Evolutionary conservation across 208 protist species (phyloP).

Genomic region (Leishmania aethiopica): DNA sequence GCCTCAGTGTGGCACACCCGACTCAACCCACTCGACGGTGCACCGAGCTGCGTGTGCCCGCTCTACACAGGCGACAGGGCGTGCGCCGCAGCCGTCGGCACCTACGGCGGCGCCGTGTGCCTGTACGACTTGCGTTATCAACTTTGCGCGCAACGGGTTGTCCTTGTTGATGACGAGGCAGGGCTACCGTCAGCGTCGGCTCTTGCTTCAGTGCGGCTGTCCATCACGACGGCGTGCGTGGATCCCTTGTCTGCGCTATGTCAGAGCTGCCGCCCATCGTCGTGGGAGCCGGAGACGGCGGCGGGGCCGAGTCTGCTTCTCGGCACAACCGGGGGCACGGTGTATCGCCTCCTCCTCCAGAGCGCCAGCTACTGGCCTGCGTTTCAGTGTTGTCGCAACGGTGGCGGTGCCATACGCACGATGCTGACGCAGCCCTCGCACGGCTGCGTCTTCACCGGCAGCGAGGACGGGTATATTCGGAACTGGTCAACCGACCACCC

Average conservation of each 20-base stretch:
- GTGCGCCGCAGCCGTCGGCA: constrained; percentile 46
- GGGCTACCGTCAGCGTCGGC: not conserved
- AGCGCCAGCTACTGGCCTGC: constrained; percentile 24
- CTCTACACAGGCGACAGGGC: constrained; percentile 33
- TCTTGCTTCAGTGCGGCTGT: not conserved
- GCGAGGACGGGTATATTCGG: constrained; percentile 66
- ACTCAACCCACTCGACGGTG: constrained; percentile 34
- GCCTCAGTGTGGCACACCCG: constrained; percentile 39
- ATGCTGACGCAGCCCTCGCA: constrained; percentile 51
- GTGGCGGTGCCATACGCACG: constrained; percentile 26
- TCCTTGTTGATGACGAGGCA: not conserved
- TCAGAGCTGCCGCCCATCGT: constrained; percentile 9
- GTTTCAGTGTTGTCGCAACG: constrained; percentile 8
- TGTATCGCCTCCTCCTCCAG: constrained; percentile 36
- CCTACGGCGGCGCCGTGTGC: constrained; percentile 44
- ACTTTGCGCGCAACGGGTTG: constrained; percentile 35
- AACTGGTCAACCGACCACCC: constrained; percentile 44
- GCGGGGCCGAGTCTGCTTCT: constrained; percentile 47
- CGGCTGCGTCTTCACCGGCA: constrained; percentile 58
- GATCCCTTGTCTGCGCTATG: constrained; percentile 38
- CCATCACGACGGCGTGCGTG: constrained; percentile 43
- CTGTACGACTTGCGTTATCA: constrained; percentile 79
- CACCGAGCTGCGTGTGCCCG: constrained; percentile 44
- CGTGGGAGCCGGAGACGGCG: constrained; percentile 12
- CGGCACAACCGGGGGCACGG: constrained; percentile 32